Conservation (phyloP, 306 rosid genomes). For the Malus domestica region DNA sequence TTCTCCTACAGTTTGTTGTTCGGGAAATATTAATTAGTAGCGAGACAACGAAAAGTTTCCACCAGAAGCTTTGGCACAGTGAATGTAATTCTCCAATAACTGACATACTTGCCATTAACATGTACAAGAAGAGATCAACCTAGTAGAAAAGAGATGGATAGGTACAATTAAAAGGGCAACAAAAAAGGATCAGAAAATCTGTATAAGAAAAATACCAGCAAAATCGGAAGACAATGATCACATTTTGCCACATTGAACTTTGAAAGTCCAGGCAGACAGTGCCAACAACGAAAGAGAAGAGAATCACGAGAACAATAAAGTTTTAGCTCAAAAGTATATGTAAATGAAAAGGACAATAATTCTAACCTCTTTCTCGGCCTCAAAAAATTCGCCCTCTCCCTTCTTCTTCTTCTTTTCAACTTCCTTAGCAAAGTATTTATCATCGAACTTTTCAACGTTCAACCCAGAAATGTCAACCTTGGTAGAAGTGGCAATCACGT, state of each 20-base stretch:
- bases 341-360: neutral
- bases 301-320: too few relatives aligned
- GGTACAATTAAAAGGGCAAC: neutral
- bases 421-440: constrained; percentile 21
- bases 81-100: too few relatives aligned
- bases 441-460: constrained; percentile 19
- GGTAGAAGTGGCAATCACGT: neutral
- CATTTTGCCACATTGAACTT: neutral
- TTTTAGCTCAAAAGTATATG: neutral
- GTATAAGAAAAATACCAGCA: neutral
- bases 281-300: neutral
- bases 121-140: too few relatives aligned
- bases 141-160: too few relatives aligned
- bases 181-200: neutral
- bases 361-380: constrained; percentile 29
- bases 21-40: neutral
- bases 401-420: constrained; percentile 25
- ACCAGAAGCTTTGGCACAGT: neutral
- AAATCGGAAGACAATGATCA: neutral
- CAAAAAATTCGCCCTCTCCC: constrained; percentile 28
- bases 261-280: neutral
- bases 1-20: constrained; percentile 43
- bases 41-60: neutral
- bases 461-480: constrained; percentile 19
- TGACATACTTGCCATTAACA: too few relatives aligned